Base-by-base conservation (phyloP, 225 moss, liverwort and hornwort genomes). In the Bryoerythrophyllum caledonicum region DNA sequence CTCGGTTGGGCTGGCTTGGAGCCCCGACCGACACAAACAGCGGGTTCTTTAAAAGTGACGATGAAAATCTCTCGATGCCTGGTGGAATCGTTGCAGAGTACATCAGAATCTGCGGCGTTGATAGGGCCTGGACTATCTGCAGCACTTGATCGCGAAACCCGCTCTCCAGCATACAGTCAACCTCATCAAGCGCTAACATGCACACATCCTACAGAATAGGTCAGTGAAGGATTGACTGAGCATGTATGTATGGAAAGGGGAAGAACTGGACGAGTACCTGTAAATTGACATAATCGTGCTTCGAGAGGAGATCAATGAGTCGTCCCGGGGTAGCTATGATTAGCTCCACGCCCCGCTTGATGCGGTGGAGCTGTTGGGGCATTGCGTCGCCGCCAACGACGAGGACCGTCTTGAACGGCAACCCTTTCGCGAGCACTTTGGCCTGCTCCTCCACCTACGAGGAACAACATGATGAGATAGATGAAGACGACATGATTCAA, bases 331-430 rank as follows among this genome's bases (percentile, higher is more conserved):
- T 97, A 44, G 82, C 97, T 26, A 97, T 87, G 49, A 97, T 91
- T 76, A 97, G 46, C 80, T 97, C 97, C 78, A 97, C 90, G 61
- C 97, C 97, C 48, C 90, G 88, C 78, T 85, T 89, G 64, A 97
- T 88, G 55, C 97, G 91, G 82, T 94, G 85, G 27, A 91, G 61
- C 84, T 97, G 97, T 78, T 88, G 89, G 20, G 97, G 90, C 90
- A 94, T 79, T 51, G 90, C 85, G 81, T 97, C 94, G 53, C 97
- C 97, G 40, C 97, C 97, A 38, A 97, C 90, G 32, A 97, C 94
- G 54, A 97, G 84, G 41, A 91, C 97, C 52, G 97, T 97, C 79
- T 94, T 94, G 49, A 94, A 91, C 34, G 90, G 94, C 70, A 97
- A 86, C 40, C 97, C 94, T 76, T 86, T 89, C 19, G 86, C 94